phyloP scores from a whole-genome alignment of 2,329 filamentous ascomycete genomes.

The Nectriaceae sp. region DNA sequence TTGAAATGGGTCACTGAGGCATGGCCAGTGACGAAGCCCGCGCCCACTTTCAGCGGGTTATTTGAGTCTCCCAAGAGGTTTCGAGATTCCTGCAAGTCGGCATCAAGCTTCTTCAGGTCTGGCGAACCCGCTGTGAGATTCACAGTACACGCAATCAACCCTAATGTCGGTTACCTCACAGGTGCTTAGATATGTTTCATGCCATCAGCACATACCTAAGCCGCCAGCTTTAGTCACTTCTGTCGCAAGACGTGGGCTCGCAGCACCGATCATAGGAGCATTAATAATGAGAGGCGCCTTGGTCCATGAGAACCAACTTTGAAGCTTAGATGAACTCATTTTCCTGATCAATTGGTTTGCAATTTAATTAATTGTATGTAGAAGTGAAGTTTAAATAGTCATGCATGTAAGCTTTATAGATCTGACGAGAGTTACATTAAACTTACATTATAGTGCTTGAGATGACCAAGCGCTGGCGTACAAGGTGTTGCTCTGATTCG shows the following conservation, averaged over 20 bases:
- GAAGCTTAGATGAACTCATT: constrained; percentile 29
- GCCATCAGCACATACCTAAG: constrained; percentile 30
- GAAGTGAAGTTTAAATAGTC: too few species aligned
- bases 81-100: constrained; percentile 32
- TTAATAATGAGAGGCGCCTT: constrained; percentile 35
- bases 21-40: constrained; percentile 58
- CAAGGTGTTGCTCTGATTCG: constrained; percentile 6
- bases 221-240: constrained; percentile 42
- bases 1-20: constrained; percentile 41
- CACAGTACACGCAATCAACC: constrained; percentile 36
- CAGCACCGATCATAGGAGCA: constrained; percentile 39
- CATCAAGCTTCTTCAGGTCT: constrained; percentile 34
- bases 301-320: constrained; percentile 33
- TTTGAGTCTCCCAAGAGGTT: constrained; percentile 29
- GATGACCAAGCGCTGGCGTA: background rate
- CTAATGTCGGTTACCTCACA: constrained; percentile 13
- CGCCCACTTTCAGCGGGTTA: constrained; percentile 58
- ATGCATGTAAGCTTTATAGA: too few species aligned
- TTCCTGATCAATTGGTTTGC: too few species aligned
- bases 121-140: constrained; percentile 32
- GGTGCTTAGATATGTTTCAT: background rate
- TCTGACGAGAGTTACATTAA: too few species aligned
- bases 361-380: too few species aligned
- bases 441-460: too few species aligned
- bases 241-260: constrained; percentile 35